Evolutionary conservation across 345 rosid genomes (phyloP).

Genomic region (Eucalyptus sp.): DNA sequence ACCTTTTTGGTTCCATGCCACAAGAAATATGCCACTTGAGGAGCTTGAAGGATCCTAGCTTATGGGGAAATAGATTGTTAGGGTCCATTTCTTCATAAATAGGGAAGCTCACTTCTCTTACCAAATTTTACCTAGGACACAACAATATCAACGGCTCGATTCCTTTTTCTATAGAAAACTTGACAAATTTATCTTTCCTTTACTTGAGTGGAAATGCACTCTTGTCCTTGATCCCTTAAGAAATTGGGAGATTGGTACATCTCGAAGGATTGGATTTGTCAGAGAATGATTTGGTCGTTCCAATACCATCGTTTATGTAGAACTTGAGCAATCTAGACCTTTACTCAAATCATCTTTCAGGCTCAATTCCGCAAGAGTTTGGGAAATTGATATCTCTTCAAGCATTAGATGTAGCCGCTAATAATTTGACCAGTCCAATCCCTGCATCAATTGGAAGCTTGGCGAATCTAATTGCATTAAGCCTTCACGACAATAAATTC

Average conservation of each 20-base stretch:
- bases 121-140: accelerated
- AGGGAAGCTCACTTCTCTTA: too few relatives aligned
- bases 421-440: too few relatives aligned
- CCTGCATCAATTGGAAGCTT: accelerated
- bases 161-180: neutral
- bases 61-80: neutral
- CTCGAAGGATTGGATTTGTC: neutral
- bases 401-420: accelerated
- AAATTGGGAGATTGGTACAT: neutral
- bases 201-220: neutral
- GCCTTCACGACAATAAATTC: accelerated
- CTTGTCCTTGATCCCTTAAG: neutral
- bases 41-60: neutral
- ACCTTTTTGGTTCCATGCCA: too few relatives aligned
- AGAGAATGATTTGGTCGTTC: neutral
- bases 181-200: neutral
- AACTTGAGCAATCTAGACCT: accelerated
- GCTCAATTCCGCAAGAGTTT: too few relatives aligned
- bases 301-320: neutral
- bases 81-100: too few relatives aligned
- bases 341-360: too few relatives aligned
- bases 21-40: neutral
- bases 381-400: too few relatives aligned
- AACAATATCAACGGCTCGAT: accelerated
- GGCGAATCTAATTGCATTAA: accelerated